Percentiles rank a stretch among this genome's conserved stretches.
Conservation (phyloP, 257 asterid genomes). For the Cruciata laevipes region DNA sequence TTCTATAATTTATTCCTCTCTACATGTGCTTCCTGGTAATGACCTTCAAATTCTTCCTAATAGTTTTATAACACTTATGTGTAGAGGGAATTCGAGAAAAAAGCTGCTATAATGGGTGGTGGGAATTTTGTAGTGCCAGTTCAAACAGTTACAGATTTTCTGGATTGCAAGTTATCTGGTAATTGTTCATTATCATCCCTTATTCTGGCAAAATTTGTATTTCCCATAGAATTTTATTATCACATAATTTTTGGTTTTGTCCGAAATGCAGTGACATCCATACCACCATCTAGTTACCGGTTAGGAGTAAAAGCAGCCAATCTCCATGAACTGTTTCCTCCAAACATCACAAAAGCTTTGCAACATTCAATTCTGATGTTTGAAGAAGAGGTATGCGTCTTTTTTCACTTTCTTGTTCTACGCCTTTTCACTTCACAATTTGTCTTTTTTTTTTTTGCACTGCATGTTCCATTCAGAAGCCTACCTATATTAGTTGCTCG, state of each 20-base stretch:
- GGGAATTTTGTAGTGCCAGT: constrained; percentile 88
- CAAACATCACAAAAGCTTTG: constrained; percentile 60
- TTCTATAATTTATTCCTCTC: constrained; percentile 1
- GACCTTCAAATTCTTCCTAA: neutral
- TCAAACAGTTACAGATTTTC: constrained; percentile 71
- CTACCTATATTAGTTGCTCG: neutral
- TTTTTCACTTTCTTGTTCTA: neutral
- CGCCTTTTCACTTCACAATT: neutral
- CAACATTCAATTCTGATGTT: constrained; percentile 63
- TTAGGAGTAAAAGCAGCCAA: constrained; percentile 78
- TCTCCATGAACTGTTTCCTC: constrained; percentile 74
- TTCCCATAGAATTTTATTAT: constrained; percentile 7
- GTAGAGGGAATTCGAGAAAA: constrained; percentile 63
- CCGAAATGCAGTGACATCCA: constrained; percentile 38
- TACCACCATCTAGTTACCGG: constrained; percentile 89
- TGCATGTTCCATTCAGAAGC: neutral
- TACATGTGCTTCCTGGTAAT: constrained; percentile 2
- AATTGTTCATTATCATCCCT: neutral
- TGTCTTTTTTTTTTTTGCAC: neutral
- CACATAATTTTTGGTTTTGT: constrained; percentile 15
- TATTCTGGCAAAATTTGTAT: neutral
- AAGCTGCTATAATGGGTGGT: constrained; percentile 91
- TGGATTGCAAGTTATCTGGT: constrained; percentile 63
- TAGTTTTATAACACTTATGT: neutral
- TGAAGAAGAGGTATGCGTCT: constrained; percentile 60